These are phyloP conservation scores for Biscogniauxia sp. DNA, from an alignment of 2,329 filamentous ascomycete genomes.

Conservation along the genomic window DNA sequence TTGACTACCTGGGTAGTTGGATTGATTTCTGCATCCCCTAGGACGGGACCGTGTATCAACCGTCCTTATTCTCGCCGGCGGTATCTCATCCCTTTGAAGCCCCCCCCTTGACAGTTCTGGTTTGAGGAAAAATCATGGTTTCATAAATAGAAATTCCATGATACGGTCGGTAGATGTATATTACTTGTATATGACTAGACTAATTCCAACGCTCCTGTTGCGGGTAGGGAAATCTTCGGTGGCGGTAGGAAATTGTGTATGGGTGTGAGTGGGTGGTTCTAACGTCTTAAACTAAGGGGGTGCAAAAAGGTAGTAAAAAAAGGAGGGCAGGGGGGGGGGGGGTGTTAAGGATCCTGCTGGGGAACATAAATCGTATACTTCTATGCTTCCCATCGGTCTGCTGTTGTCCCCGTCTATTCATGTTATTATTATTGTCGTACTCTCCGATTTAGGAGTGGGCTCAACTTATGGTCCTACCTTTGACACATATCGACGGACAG, in stretches of 20 bases:
- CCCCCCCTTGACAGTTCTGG: not conserved
- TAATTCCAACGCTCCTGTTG: not conserved
- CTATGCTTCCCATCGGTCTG: not conserved
- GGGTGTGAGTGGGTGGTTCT: not conserved
- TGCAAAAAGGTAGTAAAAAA: not conserved
- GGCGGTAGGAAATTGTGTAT: too few species aligned
- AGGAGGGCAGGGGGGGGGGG: not conserved
- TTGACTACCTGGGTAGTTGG: constrained; percentile 86
- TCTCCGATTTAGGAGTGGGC: too few species aligned
- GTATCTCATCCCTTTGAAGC: not conserved
- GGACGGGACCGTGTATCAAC: not conserved
- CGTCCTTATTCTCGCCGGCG: not conserved
- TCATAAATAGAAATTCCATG: not conserved
- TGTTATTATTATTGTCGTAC: too few species aligned
- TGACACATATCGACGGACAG: too few species aligned
- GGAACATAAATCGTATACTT: not conserved
- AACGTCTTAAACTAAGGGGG: not conserved
- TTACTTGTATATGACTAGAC: not conserved
- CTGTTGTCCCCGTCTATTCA: not conserved
- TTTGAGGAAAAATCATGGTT: not conserved
- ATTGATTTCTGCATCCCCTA: constrained; percentile 75
- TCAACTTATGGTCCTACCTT: too few species aligned
- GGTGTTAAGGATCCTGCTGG: not conserved
- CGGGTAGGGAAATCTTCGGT: too few species aligned
- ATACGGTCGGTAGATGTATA: not conserved